Conservation (phyloP, 805 yeast genomes). For the Saccharomycopsis sp. region DNA sequence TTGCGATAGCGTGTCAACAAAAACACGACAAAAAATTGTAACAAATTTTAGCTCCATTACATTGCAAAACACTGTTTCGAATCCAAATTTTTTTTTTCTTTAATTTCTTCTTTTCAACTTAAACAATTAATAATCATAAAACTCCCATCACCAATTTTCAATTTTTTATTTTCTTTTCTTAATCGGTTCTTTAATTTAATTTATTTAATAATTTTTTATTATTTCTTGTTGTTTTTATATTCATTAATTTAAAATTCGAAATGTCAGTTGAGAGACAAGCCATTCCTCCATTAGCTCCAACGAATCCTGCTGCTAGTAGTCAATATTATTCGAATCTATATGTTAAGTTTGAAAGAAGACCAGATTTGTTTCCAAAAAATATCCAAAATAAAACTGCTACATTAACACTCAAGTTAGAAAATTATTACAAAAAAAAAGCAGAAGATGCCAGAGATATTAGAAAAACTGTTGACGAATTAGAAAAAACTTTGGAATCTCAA, state of each 20-base stretch:
- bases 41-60: no score
- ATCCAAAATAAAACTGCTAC: constrained; percentile 82
- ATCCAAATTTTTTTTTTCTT: no score
- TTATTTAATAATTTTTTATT: no score
- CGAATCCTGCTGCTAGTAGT: constrained; percentile 3
- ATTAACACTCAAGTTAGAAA: constrained; percentile 70
- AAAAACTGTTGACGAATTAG: constrained; percentile 81
- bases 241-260: not conserved
- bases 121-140: no score
- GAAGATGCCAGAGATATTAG: constrained; percentile 92
- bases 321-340: constrained; percentile 24
- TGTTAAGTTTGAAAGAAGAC: constrained; percentile 73
- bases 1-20: no score
- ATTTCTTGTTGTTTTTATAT: not conserved
- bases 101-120: no score
- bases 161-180: no score
- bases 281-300: not conserved
- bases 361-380: constrained; percentile 60
- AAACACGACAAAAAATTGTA: no score
- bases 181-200: no score
- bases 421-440: constrained; percentile 76
- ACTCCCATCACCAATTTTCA: no score
- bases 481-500: constrained; percentile 51
- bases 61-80: no score
- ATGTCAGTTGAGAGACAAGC: not conserved